Evolutionary conservation across 768 basidiomycete genomes (phyloP).

Genomic region (Mycena capillaripes): DNA sequence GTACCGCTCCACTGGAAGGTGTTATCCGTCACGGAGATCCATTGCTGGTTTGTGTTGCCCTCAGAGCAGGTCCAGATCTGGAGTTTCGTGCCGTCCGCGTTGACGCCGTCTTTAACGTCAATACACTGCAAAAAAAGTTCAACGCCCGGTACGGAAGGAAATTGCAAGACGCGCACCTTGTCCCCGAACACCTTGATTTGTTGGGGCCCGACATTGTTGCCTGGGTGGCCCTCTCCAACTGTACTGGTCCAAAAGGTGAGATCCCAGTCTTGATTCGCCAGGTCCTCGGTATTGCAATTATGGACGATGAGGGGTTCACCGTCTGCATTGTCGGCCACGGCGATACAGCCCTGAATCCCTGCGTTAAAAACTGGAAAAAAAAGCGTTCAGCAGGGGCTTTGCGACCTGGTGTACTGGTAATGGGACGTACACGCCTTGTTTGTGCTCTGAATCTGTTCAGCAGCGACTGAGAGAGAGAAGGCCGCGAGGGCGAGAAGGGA

Average conservation of each 20-base stretch:
- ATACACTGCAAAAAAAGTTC: neutral
- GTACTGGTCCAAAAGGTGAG: neutral
- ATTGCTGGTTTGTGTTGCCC: neutral
- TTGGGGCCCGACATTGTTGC: neutral
- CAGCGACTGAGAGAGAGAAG: neutral
- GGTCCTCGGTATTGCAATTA: neutral
- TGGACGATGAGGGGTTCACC: neutral
- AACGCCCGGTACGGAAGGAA: neutral
- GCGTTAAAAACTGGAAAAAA: conserved; percentile 1
- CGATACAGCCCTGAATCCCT: neutral
- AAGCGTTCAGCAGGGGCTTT: neutral
- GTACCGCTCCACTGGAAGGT: conserved; percentile 1
- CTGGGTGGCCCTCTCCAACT: neutral
- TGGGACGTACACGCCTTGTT: neutral
- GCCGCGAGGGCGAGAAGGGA: neutral
- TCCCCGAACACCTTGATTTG: neutral
- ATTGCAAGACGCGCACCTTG: neutral
- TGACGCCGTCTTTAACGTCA: neutral
- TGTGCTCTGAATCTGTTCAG: neutral
- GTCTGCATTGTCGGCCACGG: neutral
- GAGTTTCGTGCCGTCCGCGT: neutral
- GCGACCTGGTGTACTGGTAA: neutral
- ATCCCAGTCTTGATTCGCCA: neutral
- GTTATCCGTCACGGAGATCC: neutral
- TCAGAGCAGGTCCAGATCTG: neutral